Evolutionary conservation across 1,284 basidiomycete genomes (phyloP), one percentile per base, ranked within the genome.

Genomic region (Heterobasidion annosum): DNA sequence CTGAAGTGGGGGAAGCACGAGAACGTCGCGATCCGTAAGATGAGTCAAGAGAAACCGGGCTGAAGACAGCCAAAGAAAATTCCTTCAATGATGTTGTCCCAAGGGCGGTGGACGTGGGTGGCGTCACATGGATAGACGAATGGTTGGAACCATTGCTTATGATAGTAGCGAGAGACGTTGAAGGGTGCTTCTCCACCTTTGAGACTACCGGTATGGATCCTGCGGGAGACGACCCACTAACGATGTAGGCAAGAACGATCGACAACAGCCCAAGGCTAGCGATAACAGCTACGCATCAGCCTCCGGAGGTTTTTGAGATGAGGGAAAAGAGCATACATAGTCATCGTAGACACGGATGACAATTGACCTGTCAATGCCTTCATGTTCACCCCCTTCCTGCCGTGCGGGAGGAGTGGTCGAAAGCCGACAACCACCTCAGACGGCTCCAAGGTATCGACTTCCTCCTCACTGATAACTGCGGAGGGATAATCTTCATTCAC

Each of bases 251-350:
- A 53, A 86, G 69, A n/a, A 88, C 73, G 43, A 88, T 70, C 40
- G 83, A 85, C 56, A 88, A 66, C 51, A 88, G 65, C 0, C 83
- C 82, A 57, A 88, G 75, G 50, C 85, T 88, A 55, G 37, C 33
- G 57, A 15, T 19, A 49, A 55, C n/a, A 49, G 45, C 18, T 10
- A 3, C 25, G 34, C 8, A 32, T 50, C n/a, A 50, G 48, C 32
- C 52, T 63, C 44, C 37, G 37, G 15, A 3, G 5, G 18, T 25
- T 6, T 12, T 8, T 19, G n/a, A 44, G 32, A 53, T 49, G 40
- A 46, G 50, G 48, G 53, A 54, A 45, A 68, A 40, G n/a, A n/a
- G 37, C 81, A 18, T 71, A 88, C 85, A 88, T 70, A 34, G 82
- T 84, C 52, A 84, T 70, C 34, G 81, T 74, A 61, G 83, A 79